Conservation (phyloP, 2,329 filamentous ascomycete genomes). For the Colletotrichum lupini region DNA sequence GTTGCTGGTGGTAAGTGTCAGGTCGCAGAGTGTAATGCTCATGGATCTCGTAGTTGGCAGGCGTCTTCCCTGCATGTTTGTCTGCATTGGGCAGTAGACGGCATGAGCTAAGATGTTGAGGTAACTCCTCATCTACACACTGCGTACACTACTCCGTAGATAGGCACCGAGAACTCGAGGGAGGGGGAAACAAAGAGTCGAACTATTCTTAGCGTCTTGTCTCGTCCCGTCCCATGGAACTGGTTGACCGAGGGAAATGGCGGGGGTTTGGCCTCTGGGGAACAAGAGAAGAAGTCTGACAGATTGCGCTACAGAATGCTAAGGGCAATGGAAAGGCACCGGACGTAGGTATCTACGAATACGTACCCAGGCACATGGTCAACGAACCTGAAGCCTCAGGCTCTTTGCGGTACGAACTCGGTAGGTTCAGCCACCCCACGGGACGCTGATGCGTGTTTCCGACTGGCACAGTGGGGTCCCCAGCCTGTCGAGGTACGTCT, state of each 20-base stretch:
- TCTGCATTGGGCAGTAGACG: background rate
- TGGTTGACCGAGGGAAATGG: constrained; percentile 19
- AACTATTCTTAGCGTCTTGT: constrained; percentile 11
- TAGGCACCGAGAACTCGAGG: background rate
- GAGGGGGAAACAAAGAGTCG: background rate
- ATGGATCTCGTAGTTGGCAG: background rate
- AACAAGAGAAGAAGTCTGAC: constrained; percentile 6
- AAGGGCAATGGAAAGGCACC: background rate
- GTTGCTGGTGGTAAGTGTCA: background rate
- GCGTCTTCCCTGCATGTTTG: constrained; percentile 16
- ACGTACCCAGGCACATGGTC: background rate
- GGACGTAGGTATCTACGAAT: background rate
- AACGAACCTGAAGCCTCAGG: background rate
- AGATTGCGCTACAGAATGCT: background rate
- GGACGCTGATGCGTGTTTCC: constrained; percentile 31
- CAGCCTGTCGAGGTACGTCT: background rate
- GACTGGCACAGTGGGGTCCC: constrained; percentile 25
- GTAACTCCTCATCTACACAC: background rate
- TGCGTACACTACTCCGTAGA: too few relatives aligned
- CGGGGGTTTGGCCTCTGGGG: background rate
- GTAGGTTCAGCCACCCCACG: constrained; percentile 23
- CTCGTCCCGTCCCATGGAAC: background rate
- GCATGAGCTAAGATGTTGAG: background rate
- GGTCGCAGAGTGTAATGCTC: constrained; percentile 5
- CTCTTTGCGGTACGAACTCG: too few relatives aligned